Conservation (phyloP, 2,329 filamentous ascomycete genomes). For the Calonectria leucothoes region DNA sequence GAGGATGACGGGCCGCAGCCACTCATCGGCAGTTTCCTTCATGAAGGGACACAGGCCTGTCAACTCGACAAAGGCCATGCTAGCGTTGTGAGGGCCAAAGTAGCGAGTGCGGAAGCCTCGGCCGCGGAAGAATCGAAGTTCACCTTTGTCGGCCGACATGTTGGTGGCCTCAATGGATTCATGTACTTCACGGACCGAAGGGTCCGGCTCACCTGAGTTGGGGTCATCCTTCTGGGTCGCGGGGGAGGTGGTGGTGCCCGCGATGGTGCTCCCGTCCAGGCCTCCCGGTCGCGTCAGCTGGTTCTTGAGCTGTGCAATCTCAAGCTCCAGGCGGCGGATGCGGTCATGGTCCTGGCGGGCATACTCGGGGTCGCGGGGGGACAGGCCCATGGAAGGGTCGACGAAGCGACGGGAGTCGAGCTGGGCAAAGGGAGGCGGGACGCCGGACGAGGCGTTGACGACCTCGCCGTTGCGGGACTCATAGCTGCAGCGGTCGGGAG, state of each 20-base stretch:
- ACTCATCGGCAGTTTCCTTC: constrained; percentile 71
- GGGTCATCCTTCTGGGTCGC: constrained; percentile 58
- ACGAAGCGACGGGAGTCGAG: constrained; percentile 53
- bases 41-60: constrained; percentile 70
- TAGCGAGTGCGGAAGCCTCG: constrained; percentile 71
- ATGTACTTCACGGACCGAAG: constrained; percentile 51
- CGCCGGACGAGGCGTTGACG: constrained; percentile 59
- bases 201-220: constrained; percentile 46
- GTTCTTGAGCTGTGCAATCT: constrained; percentile 67
- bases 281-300: constrained; percentile 59
- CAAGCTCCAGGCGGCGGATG: constrained; percentile 69
- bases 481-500: constrained; percentile 69
- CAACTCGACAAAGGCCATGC: constrained; percentile 69
- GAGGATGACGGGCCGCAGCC: constrained; percentile 68
- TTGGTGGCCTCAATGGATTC: constrained; percentile 55
- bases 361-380: constrained; percentile 50
- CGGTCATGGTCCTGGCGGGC: constrained; percentile 65
- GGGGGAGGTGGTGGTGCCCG: constrained; percentile 56
- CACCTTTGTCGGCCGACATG: constrained; percentile 58
- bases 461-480: constrained; percentile 66
- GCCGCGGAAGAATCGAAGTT: constrained; percentile 68
- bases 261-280: constrained; percentile 64
- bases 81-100: constrained; percentile 70
- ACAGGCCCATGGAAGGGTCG: constrained; percentile 43
- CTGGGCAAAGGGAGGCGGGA: constrained; percentile 56